Evolutionary conservation across 768 basidiomycete genomes (phyloP), one percentile per base, ranked within the genome.

Genomic region (Pisolithus microcarpus): DNA sequence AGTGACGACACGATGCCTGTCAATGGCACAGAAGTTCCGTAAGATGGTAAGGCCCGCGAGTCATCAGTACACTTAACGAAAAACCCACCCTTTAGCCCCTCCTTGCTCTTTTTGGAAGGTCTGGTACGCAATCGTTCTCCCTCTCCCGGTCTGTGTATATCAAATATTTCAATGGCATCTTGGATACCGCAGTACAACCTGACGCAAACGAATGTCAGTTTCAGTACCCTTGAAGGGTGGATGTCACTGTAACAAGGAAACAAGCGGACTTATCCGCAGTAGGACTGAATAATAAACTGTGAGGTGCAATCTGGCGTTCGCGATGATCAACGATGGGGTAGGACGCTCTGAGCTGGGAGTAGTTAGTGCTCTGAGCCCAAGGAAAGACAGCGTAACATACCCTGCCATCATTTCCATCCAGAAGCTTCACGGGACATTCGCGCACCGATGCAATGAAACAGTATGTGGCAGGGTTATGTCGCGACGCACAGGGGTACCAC

Each of bases 291-390:
- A 85, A 75, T 52, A 97, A 72, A 57, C 81, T 81, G 49, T 91
- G 86, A 0, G 95, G 93, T 0, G 91, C 92, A 38, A 96, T 74
- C 49, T 90, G 82, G 30, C 93, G 79, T 68, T 97, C 95, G n/a
- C 87, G 75, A 59, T 98, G 94, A 65, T 97, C 93, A 9, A 97
- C 78, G 37, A 97, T 95, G 38, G 75, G 75, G 65, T 98, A 97
- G 1, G 91, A 93, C 0, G 93, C 95, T 16, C 94, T 81, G 18
- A 91, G 77, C 94, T 96, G 23, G 26, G 49, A 11, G 21, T 7
- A 34, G n/a, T 4, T 11, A 34, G 28, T 23, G 15, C 24, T 37
- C 5, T 9, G 23, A 26, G 16, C 36, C 5, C 15, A 18, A 6
- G 36, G 39, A 34, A 43, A 30, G 30, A 42, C 34, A 30, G 37